These are phyloP conservation scores for Fusarium sp. DNA, from an alignment of 2,329 filamentous ascomycete species.

Conservation along the genomic window DNA sequence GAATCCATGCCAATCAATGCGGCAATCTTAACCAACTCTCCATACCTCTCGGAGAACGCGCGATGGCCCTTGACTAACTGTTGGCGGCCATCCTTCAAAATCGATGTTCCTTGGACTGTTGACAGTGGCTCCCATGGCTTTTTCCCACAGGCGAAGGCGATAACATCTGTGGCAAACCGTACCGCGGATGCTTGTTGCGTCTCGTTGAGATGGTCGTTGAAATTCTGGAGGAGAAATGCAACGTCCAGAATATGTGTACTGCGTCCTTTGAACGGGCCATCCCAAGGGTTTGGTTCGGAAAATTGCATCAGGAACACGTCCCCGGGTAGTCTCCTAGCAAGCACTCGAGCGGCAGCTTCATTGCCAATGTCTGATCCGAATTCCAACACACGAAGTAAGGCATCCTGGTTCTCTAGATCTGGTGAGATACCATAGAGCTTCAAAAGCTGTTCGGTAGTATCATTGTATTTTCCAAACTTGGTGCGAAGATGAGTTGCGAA, in stretches of 20 bases:
- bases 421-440: not conserved
- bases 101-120: not conserved
- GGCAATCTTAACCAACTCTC: too few relatives aligned
- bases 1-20: too few relatives aligned
- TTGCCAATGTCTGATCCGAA: conserved; percentile 6
- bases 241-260: conserved; percentile 20
- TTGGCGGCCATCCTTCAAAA: too few relatives aligned
- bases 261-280: conserved; percentile 12
- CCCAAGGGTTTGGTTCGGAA: conserved; percentile 19
- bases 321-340: not conserved
- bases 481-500: not conserved
- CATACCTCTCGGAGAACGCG: too few relatives aligned
- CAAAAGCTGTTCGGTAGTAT: too few relatives aligned
- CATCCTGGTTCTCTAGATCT: not conserved
- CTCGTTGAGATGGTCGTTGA: not conserved
- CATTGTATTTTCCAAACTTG: too few relatives aligned
- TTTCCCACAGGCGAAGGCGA: not conserved
- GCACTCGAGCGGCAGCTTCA: not conserved
- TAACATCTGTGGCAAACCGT: conserved; percentile 2
- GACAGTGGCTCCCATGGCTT: not conserved
- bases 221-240: conserved; percentile 23
- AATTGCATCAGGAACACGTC: not conserved
- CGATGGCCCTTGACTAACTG: too few relatives aligned
- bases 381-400: not conserved
- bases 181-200: not conserved